Evolutionary conservation across 805 yeast species (phyloP).

Genomic region (Nakazawaea anatomiae): DNA sequence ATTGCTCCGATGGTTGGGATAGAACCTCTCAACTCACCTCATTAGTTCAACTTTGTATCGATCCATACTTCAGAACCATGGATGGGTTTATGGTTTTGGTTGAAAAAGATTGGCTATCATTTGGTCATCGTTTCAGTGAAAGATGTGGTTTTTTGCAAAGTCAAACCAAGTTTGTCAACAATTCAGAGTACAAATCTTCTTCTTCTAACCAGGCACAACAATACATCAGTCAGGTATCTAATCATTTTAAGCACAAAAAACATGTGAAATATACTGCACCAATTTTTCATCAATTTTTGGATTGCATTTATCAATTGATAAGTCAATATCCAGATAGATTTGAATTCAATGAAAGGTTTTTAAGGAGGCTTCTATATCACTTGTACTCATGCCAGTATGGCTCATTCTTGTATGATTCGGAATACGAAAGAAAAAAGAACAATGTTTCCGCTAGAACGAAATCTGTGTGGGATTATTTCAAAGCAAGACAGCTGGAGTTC

Average conservation of each 20-base stretch:
- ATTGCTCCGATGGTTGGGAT: slow-evolving; percentile 99
- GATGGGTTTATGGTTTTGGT: slow-evolving; percentile 82
- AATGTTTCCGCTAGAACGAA: slow-evolving; percentile 46
- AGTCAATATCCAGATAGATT: slow-evolving; percentile 67
- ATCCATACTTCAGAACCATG: slow-evolving; percentile 82
- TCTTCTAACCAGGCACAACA: slow-evolving; percentile 33
- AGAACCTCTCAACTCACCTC: slow-evolving; percentile 88
- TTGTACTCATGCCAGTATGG: slow-evolving; percentile 94
- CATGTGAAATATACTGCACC: slow-evolving; percentile 73
- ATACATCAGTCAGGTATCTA: slow-evolving; percentile 42
- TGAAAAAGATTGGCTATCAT: slow-evolving; percentile 94
- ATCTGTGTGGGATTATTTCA: slow-evolving; percentile 92
- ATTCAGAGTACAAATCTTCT: slow-evolving; percentile 24
- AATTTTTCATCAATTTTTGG: slow-evolving; percentile 89
- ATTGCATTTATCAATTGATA: slow-evolving; percentile 75
- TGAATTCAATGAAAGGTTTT: slow-evolving; percentile 84
- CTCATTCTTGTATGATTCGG: slow-evolving; percentile 74
- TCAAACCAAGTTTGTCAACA: slow-evolving; percentile 42
- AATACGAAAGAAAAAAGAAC: slow-evolving; percentile 49
- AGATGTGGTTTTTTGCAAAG: slow-evolving; percentile 70
- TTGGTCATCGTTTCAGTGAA: slow-evolving; percentile 87
- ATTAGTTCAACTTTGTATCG: slow-evolving; percentile 77
- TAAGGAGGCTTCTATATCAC: slow-evolving; percentile 82
- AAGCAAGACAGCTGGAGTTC: slow-evolving; percentile 69
- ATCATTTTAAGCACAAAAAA: slow-evolving; percentile 42